Base-by-base conservation (phyloP, 75 land plant species). In the Selaginella moellendorffii region DNA sequence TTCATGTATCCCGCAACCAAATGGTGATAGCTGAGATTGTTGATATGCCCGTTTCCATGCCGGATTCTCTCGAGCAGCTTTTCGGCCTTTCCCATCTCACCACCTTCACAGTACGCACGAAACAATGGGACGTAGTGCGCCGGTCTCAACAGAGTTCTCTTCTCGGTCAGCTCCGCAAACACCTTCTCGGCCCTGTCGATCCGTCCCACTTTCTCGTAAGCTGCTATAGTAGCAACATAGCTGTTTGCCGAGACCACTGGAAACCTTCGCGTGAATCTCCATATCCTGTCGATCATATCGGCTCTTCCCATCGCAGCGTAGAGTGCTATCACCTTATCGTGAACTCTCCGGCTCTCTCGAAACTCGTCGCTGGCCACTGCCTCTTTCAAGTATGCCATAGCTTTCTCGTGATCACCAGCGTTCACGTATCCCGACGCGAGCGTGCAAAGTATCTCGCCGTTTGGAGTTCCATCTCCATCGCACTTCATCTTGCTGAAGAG, bases 321-420 rank as follows among this genome's bases (percentile, higher is more conserved):
- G n/a, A 56, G 59, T 56, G 19, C 23, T 21, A 56, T 56, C 59
- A 56, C 24, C 59, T 24, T 19, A 56, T 56, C 59, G 24, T 56
- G 59, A 56, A 25, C 59, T 8, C 9, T 24, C 2, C 59, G 59
- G 9, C 23, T 56, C n/a, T 56, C 9, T 2, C 8, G 5, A 21
- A 56, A 56, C 24, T 56, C 23, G 8, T 56, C 19, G 24, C n/a
- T 24, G 2, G 5, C 24, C 24, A 21, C 59, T 9, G 24, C 24
- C 9, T 19, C n/a, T 24, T 56, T 56, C n/a, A 56, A 25, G 9
- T 21, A 19, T 2, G n/a, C 59, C 8, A 21, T 5, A 8, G 59
- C 59, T 24, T 56, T 56, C 21, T 56, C 21, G 2, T 2, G 25
- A 5, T 8, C 9, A 21, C 59, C 59, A 56, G 24, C 59, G 24